phyloP scores from a whole-genome alignment of 768 basidiomycete genomes.

The Cystofilobasidium capitatum region DNA sequence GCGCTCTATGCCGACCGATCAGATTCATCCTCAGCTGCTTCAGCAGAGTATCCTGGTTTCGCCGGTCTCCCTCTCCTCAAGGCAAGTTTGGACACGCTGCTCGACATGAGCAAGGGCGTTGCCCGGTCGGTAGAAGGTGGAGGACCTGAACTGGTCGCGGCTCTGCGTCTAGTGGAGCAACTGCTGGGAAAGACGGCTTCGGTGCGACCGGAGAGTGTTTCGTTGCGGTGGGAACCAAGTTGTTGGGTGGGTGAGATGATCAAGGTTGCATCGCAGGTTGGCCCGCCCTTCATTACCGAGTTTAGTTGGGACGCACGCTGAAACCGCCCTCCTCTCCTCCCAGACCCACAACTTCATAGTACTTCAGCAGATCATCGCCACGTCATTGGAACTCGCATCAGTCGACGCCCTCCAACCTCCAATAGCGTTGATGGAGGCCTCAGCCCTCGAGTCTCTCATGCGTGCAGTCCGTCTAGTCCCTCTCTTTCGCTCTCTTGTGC shows the following conservation, averaged over 20 bases:
- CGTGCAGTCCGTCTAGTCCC: background rate
- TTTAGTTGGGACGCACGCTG: too few relatives aligned
- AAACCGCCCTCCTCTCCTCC: conserved; percentile 12
- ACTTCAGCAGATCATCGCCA: conserved; percentile 55
- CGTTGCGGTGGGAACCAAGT: background rate
- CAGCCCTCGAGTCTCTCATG: conserved; percentile 39
- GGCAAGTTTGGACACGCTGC: background rate
- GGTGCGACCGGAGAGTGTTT: conserved; percentile 16
- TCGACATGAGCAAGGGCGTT: background rate
- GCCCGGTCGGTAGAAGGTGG: background rate
- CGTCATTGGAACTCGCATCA: conserved; percentile 51
- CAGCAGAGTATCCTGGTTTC: conserved; percentile 9
- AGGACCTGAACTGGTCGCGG: background rate
- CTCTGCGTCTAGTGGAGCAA: conserved; percentile 25
- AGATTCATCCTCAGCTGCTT: conserved; percentile 1
- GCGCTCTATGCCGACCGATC: background rate
- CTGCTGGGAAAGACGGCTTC: conserved; percentile 45
- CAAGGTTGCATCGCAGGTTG: background rate
- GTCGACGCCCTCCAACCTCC: conserved; percentile 48
- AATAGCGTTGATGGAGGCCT: conserved; percentile 50
- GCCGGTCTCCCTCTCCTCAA: background rate
- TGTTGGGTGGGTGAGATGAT: background rate
- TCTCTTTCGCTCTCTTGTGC: background rate
- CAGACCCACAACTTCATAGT: conserved; percentile 58
- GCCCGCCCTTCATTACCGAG: too few relatives aligned